Evolutionary conservation across 1,284 basidiomycete genomes (phyloP).

Genomic region (Pseudozyma hubeiensis): DNA sequence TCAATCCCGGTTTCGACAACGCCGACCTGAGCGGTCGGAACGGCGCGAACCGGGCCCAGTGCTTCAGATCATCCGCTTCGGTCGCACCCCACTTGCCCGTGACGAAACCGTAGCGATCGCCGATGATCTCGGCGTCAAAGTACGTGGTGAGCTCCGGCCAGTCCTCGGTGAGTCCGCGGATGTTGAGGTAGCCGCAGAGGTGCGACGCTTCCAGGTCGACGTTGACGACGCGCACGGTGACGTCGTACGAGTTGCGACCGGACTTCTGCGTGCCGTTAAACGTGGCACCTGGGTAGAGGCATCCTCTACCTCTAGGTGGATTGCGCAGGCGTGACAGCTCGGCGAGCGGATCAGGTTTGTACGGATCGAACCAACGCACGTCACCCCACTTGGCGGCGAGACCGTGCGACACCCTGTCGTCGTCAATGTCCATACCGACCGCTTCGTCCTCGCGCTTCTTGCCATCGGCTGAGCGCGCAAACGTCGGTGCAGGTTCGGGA

Average conservation of each 20-base stretch:
- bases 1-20: conserved; percentile 43
- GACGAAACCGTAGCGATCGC: conserved; percentile 55
- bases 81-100: conserved; percentile 66
- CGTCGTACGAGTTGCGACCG: conserved; percentile 63
- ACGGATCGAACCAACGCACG: conserved; percentile 51
- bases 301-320: conserved; percentile 48
- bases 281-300: conserved; percentile 61
- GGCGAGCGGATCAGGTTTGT: conserved; percentile 50
- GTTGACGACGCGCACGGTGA: conserved; percentile 63
- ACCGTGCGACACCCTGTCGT: conserved; percentile 3
- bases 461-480: background rate
- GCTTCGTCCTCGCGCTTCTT: conserved; percentile 2
- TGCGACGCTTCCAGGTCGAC: conserved; percentile 62
- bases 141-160: conserved; percentile 68
- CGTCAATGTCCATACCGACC: conserved; percentile 9
- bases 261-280: conserved; percentile 64
- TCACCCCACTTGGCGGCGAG: conserved; percentile 17
- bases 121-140: conserved; percentile 68
- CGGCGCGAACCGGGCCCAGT: conserved; percentile 62
- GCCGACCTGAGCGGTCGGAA: conserved; percentile 50
- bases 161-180: conserved; percentile 66
- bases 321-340: conserved; percentile 46
- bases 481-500: background rate
- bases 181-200: conserved; percentile 66
- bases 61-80: conserved; percentile 62